phyloP scores from a whole-genome alignment of 805 yeast genomes.

The Teunomyces pallodes region DNA sequence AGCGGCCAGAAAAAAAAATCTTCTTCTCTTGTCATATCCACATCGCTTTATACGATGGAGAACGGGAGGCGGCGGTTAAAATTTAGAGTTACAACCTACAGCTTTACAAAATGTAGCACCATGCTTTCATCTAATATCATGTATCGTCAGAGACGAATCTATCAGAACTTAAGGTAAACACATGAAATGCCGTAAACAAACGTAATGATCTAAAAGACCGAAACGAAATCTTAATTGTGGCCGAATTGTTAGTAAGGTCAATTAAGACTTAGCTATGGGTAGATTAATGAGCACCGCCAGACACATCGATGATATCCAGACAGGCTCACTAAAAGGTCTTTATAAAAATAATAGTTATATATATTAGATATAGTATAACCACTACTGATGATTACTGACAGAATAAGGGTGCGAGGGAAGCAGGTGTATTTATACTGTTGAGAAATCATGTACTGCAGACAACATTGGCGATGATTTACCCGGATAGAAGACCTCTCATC shows the following conservation, averaged over 20 bases:
- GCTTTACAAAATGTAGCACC: constrained; percentile 46
- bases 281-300: constrained; percentile 7
- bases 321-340: constrained; percentile 43
- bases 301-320: constrained; percentile 25
- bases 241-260: constrained; percentile 75
- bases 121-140: constrained; percentile 46
- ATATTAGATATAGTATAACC: constrained; percentile 73
- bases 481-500: background rate
- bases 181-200: constrained; percentile 29
- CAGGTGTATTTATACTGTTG: constrained; percentile 25
- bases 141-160: constrained; percentile 14
- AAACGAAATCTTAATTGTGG: constrained; percentile 73
- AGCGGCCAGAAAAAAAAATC: background rate
- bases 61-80: too few species aligned
- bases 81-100: background rate
- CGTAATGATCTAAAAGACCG: constrained; percentile 63
- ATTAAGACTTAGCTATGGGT: constrained; percentile 59
- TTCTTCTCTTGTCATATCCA: too few species aligned
- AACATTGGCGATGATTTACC: background rate
- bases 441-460: constrained; percentile 6
- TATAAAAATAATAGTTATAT: constrained; percentile 53
- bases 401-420: constrained; percentile 31
- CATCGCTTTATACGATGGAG: too few species aligned
- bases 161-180: constrained; percentile 34
- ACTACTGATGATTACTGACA: constrained; percentile 64